phyloP scores from a whole-genome alignment of 495 filamentous ascomycete genomes.

The Hypoxylon intermedium region DNA sequence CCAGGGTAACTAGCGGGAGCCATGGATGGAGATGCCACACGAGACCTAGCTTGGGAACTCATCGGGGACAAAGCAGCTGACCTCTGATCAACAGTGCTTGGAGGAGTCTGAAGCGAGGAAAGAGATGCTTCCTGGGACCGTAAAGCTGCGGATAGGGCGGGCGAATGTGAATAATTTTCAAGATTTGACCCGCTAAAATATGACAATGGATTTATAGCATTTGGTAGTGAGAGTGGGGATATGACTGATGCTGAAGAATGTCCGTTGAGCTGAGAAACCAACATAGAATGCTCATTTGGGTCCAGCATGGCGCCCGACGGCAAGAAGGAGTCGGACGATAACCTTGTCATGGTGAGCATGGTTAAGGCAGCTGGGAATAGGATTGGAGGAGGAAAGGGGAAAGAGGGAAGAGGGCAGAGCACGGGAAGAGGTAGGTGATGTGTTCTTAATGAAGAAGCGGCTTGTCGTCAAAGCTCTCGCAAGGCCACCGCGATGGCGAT shows the following conservation, averaged over 20 bases:
- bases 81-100: slow-evolving; percentile 21
- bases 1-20: slow-evolving; percentile 24
- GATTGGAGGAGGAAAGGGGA: background rate
- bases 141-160: slow-evolving; percentile 17
- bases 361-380: slow-evolving; percentile 5
- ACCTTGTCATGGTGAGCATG: slow-evolving; percentile 39
- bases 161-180: slow-evolving; percentile 36
- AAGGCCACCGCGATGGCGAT: slow-evolving; percentile 1
- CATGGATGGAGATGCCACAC: slow-evolving; percentile 36
- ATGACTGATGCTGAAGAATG: slow-evolving; percentile 48
- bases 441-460: slow-evolving; percentile 18
- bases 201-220: slow-evolving; percentile 35
- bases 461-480: slow-evolving; percentile 7
- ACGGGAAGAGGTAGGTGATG: background rate
- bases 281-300: slow-evolving; percentile 28
- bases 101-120: slow-evolving; percentile 35
- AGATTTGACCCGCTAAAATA: slow-evolving; percentile 44
- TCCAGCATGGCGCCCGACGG: slow-evolving; percentile 34
- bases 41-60: slow-evolving; percentile 6
- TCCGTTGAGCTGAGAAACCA: slow-evolving; percentile 35
- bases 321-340: slow-evolving; percentile 34
- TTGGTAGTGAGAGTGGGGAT: slow-evolving; percentile 51
- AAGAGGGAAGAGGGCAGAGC: slow-evolving; percentile 2
- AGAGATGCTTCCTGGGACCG: slow-evolving; percentile 35
- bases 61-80: slow-evolving; percentile 35